phyloP scores from a whole-genome alignment of 2,329 filamentous ascomycete species.

The Alternaria sp. region DNA sequence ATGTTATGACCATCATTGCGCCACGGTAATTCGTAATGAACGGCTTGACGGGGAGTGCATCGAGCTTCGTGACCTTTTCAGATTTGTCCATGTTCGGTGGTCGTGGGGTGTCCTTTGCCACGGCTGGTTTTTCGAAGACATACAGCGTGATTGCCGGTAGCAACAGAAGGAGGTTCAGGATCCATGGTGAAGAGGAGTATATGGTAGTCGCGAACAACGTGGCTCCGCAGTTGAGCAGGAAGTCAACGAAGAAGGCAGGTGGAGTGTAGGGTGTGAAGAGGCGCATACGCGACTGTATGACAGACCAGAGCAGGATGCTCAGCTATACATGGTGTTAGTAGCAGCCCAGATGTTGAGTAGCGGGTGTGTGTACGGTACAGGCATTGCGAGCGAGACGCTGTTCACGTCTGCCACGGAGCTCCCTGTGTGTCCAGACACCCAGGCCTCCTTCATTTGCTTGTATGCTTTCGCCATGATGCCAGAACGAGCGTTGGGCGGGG shows the following conservation, averaged over 20 bases:
- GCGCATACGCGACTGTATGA: constrained; percentile 80
- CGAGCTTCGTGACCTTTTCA: constrained; percentile 42
- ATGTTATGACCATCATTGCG: constrained; percentile 89
- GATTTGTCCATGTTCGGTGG: constrained; percentile 33
- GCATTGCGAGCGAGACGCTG: constrained; percentile 81
- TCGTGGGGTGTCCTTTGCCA: constrained; percentile 28
- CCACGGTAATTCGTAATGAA: constrained; percentile 93
- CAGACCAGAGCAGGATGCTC: constrained; percentile 85
- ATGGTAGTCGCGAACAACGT: constrained; percentile 86
- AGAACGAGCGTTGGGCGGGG: constrained; percentile 18
- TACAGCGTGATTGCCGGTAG: constrained; percentile 73
- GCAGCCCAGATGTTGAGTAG: constrained; percentile 12
- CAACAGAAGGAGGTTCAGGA: constrained; percentile 78
- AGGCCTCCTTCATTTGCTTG: constrained; percentile 92
- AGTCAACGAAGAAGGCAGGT: constrained; percentile 77
- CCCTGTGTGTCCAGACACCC: constrained; percentile 89
- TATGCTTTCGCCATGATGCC: constrained; percentile 65
- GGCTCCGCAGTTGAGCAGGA: constrained; percentile 82
- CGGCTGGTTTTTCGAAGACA: constrained; percentile 46
- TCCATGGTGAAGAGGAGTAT: constrained; percentile 76
- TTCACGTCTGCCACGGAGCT: constrained; percentile 87
- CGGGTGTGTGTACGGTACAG: constrained; percentile 64
- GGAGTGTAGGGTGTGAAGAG: constrained; percentile 81
- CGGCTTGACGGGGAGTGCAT: constrained; percentile 79
- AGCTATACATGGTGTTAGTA: constrained; percentile 64